A percentile compares a stretch with the other conserved stretches of the same genome.
phyloP scores from a whole-genome alignment of 2,329 filamentous ascomycete species.

The Microdochium paspali region DNA sequence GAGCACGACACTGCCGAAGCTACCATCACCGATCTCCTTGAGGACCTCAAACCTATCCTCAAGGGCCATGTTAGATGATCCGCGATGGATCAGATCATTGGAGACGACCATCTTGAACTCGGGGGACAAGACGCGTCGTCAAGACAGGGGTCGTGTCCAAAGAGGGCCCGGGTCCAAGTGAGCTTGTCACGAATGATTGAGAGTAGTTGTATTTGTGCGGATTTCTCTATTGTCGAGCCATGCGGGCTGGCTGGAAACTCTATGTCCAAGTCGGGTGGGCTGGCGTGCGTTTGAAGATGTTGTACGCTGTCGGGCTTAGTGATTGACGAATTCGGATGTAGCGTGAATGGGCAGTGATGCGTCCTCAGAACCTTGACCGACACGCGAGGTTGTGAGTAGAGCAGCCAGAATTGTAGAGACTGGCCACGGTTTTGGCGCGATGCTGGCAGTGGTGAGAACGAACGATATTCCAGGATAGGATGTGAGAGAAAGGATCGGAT shows the following conservation, averaged over 20 bases:
- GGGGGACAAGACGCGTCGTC: background rate
- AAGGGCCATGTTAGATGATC: constrained; percentile 41
- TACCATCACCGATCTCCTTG: constrained; percentile 98
- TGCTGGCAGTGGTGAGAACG: background rate
- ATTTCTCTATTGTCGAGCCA: background rate
- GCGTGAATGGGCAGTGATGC: background rate
- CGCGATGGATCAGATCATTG: constrained; percentile 17
- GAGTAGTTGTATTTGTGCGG: background rate
- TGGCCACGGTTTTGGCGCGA: background rate
- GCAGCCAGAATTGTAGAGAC: background rate
- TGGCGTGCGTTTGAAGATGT: no score
- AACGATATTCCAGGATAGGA: background rate
- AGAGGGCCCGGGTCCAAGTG: background rate
- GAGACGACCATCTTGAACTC: background rate
- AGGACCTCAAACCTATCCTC: constrained; percentile 95
- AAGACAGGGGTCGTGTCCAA: background rate
- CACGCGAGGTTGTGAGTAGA: background rate
- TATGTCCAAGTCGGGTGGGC: no score
- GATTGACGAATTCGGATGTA: no score
- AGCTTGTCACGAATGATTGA: background rate
- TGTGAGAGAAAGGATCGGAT: background rate
- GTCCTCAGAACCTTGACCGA: background rate
- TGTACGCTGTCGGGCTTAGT: no score
- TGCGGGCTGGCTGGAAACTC: background rate
- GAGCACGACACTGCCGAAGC: constrained; percentile 91